Conservation (phyloP, 2,329 filamentous ascomycete species). For the Nothophoma quercina region DNA sequence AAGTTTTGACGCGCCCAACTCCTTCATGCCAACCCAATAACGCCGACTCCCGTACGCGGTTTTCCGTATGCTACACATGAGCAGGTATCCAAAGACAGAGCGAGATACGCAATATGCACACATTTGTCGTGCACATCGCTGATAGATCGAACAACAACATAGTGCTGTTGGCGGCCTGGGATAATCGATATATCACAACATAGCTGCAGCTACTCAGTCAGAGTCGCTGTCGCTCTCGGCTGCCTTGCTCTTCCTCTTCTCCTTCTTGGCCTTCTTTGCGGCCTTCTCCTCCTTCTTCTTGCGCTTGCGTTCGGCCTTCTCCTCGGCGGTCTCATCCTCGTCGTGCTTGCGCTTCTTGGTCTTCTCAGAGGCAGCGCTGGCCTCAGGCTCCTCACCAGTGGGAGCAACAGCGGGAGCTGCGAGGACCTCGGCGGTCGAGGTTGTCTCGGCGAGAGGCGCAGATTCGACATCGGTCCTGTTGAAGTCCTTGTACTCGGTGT, state of each 20-base stretch:
- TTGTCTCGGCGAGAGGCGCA: conserved; percentile 41
- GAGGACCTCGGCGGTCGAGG: conserved; percentile 45
- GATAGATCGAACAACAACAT: conserved; percentile 20
- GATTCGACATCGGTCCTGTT: conserved; percentile 36
- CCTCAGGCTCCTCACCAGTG: conserved; percentile 50
- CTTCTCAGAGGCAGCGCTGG: conserved; percentile 42
- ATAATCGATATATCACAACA: conserved; percentile 23
- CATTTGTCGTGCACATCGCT: conserved; percentile 24
- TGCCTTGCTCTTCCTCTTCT: conserved; percentile 43
- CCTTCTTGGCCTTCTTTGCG: conserved; percentile 46
- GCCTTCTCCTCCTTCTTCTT: conserved; percentile 77
- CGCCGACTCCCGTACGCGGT: conserved; percentile 43
- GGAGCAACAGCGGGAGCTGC: conserved; percentile 47
- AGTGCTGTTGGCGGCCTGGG: conserved; percentile 25
- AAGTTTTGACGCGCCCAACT: conserved; percentile 44
- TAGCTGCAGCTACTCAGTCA: conserved; percentile 32
- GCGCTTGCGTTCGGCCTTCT: conserved; percentile 60
- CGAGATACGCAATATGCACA: conserved; percentile 34
- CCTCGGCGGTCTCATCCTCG: conserved; percentile 56
- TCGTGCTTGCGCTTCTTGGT: conserved; percentile 59
- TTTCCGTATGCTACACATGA: conserved; percentile 48
- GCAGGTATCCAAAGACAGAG: conserved; percentile 38
- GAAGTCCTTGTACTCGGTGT: conserved; percentile 87
- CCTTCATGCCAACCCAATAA: conserved; percentile 41
- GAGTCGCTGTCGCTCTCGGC: conserved; percentile 40